Base-by-base conservation (phyloP, 169 alveolate species). In the Eimeria tenella region DNA sequence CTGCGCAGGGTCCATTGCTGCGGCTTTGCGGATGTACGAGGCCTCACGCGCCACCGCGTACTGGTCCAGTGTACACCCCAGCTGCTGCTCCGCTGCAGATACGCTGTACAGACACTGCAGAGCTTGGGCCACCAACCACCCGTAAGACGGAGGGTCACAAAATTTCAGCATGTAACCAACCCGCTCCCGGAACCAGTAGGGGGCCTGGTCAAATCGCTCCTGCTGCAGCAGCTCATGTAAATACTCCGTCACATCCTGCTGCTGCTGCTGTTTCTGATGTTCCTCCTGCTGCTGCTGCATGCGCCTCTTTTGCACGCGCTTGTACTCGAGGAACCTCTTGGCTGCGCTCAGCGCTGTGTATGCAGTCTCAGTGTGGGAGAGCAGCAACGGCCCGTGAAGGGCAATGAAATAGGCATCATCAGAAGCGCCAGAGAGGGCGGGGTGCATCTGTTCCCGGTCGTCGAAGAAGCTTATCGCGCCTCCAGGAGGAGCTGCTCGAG, bases 161-260 rank as follows among this genome's bases (percentile, higher is more conserved):
- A 7, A 11, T 5, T 23, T 11, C 19, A 73, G 53, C 8, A 31
- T 6, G n/a, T 15, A 73, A 5, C 56, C 53, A 11, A 42, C 84
- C 60, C 84, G 52, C 15, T 23, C 53, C n/a, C 84, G 15, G 1
- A 73, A 53, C 84, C 84, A 73, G 21, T 73, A 23, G 56, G 84
- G 84, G 56, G 21, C 7, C 15, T 68, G 11, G 2, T 19, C 19
- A 68, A 68, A 68, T 1, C 77, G 1, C 68, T 58, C 68, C 68
- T 58, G 68, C 68, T 58, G 68, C 68, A 13, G 68, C 19, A 13
- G 68, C 68, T 58, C 21, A 10, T 58, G 68, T 17, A 13, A 3
- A 13, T 58, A 17, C 68, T 58, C 21, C 68, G 11, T 10, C 68
- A 1, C 68, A 17, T 58, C 21, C 68, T 58, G 68, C 68, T 58